Base-by-base conservation (phyloP, 768 basidiomycete species). In the Lactarius deliciosus region DNA sequence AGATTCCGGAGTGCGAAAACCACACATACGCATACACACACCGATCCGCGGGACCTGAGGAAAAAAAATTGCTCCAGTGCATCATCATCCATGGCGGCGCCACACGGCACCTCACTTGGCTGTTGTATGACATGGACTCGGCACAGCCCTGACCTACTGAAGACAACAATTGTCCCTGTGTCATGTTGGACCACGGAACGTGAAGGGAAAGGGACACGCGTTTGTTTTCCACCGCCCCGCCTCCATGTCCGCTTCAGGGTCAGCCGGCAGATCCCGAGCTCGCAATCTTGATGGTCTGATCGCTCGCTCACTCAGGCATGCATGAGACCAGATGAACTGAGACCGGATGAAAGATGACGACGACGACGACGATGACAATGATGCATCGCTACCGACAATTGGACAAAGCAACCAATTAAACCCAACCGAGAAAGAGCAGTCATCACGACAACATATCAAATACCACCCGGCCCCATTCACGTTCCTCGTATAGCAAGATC, bases 381-480 rank as follows among this genome's bases (percentile, higher is more conserved):
- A 22, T 50, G 45, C 45, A 8, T n/a, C 47, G 47, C n/a, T 22
- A 50, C 38, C 47, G 47, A 50, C 6, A 32, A 32, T 32, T 32
- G 32, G 6, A 32, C 11, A 50, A 50, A 62, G 56, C 47, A 63
- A 43, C 56, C 45, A n/a, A 63, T 67, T 40, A 54, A 58, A 16
- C 57, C 66, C 61, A 34, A 36, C 56, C n/a, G 30, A 57, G 56
- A 53, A 55, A 15, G 30, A 30, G 40, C 18, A 30, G 60, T 64
- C 61, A 40, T 77, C 71, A 80, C 61, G 73, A 73, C 68, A 83
- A 74, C 70, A 84, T 84, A 69, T 86, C 84, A 69, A 86, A 85
- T 63, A 83, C 88, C 56, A 79, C 89, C 74, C 89, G 85, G 72
- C 91, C 90, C 88, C 90, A 92, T 76, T 93, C 92, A 68, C 87